Percentiles rank a stretch among this genome's conserved stretches.
phyloP scores from a whole-genome alignment of 768 basidiomycete genomes.

The Tricholomella constricta region DNA sequence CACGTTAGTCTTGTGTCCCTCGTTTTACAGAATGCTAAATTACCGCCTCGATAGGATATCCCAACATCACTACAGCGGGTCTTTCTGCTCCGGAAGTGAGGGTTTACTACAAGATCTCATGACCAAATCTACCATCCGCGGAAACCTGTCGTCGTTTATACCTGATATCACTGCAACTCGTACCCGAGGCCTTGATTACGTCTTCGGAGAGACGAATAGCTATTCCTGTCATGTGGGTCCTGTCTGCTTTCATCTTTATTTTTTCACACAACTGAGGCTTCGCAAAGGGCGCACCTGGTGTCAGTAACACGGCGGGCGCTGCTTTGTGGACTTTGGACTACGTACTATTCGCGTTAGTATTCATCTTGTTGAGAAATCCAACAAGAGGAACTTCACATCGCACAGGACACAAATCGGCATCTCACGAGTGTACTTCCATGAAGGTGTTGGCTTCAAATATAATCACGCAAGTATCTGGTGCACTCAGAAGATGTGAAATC shows the following conservation, averaged over 20 bases:
- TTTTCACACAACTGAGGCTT: background rate
- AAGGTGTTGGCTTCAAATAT: constrained; percentile 73
- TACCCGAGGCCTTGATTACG: constrained; percentile 50
- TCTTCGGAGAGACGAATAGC: constrained; percentile 67
- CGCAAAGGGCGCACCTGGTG: constrained; percentile 38
- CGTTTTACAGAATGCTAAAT: background rate
- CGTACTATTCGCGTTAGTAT: constrained; percentile 42
- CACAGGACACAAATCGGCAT: constrained; percentile 42
- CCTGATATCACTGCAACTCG: constrained; percentile 57
- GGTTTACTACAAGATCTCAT: constrained; percentile 64
- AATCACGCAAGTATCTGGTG: constrained; percentile 46
- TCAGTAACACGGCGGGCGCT: constrained; percentile 58
- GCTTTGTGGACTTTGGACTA: constrained; percentile 63
- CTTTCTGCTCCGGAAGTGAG: constrained; percentile 57
- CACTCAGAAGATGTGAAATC: background rate
- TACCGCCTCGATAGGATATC: constrained; percentile 43
- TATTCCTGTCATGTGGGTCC: constrained; percentile 43
- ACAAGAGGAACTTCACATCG: background rate
- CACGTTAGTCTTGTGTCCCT: constrained; percentile 39
- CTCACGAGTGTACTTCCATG: constrained; percentile 60
- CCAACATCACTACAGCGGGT: constrained; percentile 60
- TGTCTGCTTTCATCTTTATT: background rate
- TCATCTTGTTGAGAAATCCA: background rate
- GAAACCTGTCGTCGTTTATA: constrained; percentile 53
- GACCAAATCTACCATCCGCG: constrained; percentile 58